A percentile compares a stretch with the other conserved stretches of the same genome.
These are phyloP conservation scores for Lepraria neglecta DNA, from an alignment of 495 filamentous ascomycete species.

Conservation along the genomic window DNA sequence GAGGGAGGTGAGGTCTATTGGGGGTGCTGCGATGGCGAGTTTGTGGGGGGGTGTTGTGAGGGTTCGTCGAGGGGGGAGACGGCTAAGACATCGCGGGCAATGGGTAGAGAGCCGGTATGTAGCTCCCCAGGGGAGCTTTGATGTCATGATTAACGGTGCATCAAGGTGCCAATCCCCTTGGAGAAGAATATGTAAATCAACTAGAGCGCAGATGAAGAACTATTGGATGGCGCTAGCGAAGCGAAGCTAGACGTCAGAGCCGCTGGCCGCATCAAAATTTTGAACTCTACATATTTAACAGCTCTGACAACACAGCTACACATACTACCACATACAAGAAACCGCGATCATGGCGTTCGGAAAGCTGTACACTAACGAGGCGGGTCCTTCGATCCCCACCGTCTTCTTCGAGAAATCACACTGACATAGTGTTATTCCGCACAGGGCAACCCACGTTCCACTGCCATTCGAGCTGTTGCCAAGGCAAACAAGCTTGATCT, in stretches of 20 bases:
- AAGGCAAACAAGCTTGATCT: constrained; percentile 93
- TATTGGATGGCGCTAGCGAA: constrained; percentile 12
- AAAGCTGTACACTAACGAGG: constrained; percentile 84
- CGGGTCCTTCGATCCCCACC: constrained; percentile 45
- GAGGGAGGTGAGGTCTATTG: constrained; percentile 39
- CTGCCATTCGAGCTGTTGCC: constrained; percentile 79
- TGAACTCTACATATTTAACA: background rate
- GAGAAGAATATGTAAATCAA: background rate
- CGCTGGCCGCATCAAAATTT: constrained; percentile 7
- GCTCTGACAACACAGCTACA: background rate
- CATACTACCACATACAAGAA: background rate
- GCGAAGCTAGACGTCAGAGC: constrained; percentile 1
- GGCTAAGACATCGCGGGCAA: constrained; percentile 16
- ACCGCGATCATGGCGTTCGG: constrained; percentile 73
- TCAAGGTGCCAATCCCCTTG: background rate
- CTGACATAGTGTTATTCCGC: constrained; percentile 7
- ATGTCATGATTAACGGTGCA: constrained; percentile 1
- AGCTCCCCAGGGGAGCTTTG: constrained; percentile 15
- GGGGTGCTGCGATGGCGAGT: constrained; percentile 36
- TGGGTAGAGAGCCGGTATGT: background rate
- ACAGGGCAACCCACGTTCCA: constrained; percentile 84
- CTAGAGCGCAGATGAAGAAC: background rate
- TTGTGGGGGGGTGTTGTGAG: constrained; percentile 24
- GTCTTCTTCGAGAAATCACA: constrained; percentile 20
- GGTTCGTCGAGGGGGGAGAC: constrained; percentile 16